A percentile compares a stretch with the other conserved stretches of the same genome.
These are phyloP conservation scores for Aureobasidium mangrovei DNA, from an alignment of 2,329 filamentous ascomycete species.

Conservation along the genomic window DNA sequence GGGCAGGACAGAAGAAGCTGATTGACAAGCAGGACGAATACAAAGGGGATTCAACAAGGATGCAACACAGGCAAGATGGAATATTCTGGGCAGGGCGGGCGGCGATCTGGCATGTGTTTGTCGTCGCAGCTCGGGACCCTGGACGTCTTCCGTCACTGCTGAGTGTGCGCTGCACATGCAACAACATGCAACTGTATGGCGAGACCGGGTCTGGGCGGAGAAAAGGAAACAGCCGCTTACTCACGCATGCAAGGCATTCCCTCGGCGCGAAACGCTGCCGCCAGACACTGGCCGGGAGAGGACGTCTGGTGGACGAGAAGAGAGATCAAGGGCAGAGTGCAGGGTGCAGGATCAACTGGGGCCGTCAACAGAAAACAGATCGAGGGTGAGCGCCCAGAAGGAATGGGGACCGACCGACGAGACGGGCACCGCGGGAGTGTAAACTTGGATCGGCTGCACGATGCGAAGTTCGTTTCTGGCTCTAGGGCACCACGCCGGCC, in stretches of 20 bases:
- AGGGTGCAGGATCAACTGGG: neutral
- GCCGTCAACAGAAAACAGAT: conserved; percentile 4
- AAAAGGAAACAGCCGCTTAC: neutral
- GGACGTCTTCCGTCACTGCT: neutral
- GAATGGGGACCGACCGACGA: neutral
- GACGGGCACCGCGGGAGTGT: neutral
- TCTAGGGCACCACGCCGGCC: too few relatives aligned
- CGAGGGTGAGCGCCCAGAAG: neutral
- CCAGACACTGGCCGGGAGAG: neutral
- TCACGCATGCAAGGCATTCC: conserved; percentile 14
- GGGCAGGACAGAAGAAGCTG: neutral
- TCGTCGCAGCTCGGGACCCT: neutral
- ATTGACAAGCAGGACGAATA: conserved; percentile 2
- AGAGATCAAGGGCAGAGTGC: neutral
- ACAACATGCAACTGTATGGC: neutral
- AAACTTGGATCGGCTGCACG: neutral
- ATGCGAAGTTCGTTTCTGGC: too few relatives aligned
- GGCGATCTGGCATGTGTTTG: neutral
- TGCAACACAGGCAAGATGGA: neutral
- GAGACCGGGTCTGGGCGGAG: neutral
- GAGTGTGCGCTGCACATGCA: neutral
- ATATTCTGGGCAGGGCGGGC: neutral
- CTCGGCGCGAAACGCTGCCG: neutral
- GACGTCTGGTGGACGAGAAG: neutral
- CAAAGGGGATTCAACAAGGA: neutral